Evolutionary conservation across 2,329 filamentous ascomycete genomes (phyloP).

Genomic region (Aspergillus pseudoterreus): DNA sequence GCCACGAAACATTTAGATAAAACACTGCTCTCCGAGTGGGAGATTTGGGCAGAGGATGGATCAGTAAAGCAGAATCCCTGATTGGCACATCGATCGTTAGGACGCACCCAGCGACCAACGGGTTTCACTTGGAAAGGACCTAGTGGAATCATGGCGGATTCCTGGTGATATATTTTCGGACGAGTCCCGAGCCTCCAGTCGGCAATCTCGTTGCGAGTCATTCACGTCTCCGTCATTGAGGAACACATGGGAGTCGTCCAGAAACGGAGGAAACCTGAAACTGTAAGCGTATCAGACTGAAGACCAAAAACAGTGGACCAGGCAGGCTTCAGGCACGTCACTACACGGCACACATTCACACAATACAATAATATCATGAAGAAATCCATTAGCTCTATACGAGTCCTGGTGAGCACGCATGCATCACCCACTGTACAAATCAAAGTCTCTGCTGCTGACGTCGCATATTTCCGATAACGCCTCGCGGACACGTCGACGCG

Average conservation of each 20-base stretch:
- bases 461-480: slow-evolving; percentile 1
- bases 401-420: slow-evolving; percentile 1
- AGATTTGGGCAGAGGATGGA: slow-evolving; percentile 6
- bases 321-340: background rate
- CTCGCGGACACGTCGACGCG: slow-evolving; percentile 5
- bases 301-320: background rate
- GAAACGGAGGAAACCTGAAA: slow-evolving; percentile 1
- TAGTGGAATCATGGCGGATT: background rate
- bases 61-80: slow-evolving; percentile 9
- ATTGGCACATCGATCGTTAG: slow-evolving; percentile 5
- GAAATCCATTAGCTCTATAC: slow-evolving; percentile 11
- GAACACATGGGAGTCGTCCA: too few species aligned
- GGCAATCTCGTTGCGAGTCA: too few species aligned
- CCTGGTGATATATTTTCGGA: background rate
- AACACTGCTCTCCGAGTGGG: slow-evolving; percentile 7
- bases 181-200: background rate
- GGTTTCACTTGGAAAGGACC: background rate
- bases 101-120: background rate
- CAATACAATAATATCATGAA: background rate
- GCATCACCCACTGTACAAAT: slow-evolving; percentile 15
- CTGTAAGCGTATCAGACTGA: slow-evolving; percentile 5
- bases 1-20: slow-evolving; percentile 10
- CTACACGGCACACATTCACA: background rate
- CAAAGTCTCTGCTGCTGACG: slow-evolving; percentile 2
- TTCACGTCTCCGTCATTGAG: too few species aligned